Evolutionary conservation across 495 filamentous ascomycete genomes (phyloP).

Genomic region (Schizothecium vesticola): DNA sequence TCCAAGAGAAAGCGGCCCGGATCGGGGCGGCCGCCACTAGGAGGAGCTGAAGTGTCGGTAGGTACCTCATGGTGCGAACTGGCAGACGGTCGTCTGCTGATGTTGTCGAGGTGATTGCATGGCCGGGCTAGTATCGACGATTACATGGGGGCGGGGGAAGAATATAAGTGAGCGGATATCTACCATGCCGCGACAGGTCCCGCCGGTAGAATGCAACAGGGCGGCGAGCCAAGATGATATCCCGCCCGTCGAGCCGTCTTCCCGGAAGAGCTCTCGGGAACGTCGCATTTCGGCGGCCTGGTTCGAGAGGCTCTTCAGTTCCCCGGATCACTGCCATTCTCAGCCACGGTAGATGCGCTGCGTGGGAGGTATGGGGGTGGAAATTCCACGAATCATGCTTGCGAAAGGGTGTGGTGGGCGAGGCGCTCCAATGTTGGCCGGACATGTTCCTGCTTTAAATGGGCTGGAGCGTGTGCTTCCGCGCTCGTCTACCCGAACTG

Average conservation of each 20-base stretch:
- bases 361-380: neutral
- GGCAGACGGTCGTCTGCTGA: neutral
- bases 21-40: constrained; percentile 25
- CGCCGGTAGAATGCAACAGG: neutral
- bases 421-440: constrained; percentile 19
- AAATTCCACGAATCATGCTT: neutral
- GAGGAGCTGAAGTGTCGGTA: constrained; percentile 31
- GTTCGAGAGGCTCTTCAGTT: neutral
- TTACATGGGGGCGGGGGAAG: neutral
- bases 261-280: neutral
- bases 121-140: neutral
- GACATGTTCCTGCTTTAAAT: constrained; percentile 13
- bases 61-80: constrained; percentile 28
- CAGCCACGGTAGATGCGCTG: neutral
- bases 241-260: neutral
- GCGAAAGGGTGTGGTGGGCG: neutral
- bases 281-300: neutral
- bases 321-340: neutral
- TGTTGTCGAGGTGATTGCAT: neutral
- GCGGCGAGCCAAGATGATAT: neutral
- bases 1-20: constrained; percentile 38
- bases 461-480: constrained; percentile 24
- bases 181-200: neutral
- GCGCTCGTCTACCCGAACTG: constrained; percentile 4
- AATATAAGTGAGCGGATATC: neutral